Evolutionary conservation across 176 grass and related monocot species (phyloP).

Genomic region (Oropetium thomaeum): DNA sequence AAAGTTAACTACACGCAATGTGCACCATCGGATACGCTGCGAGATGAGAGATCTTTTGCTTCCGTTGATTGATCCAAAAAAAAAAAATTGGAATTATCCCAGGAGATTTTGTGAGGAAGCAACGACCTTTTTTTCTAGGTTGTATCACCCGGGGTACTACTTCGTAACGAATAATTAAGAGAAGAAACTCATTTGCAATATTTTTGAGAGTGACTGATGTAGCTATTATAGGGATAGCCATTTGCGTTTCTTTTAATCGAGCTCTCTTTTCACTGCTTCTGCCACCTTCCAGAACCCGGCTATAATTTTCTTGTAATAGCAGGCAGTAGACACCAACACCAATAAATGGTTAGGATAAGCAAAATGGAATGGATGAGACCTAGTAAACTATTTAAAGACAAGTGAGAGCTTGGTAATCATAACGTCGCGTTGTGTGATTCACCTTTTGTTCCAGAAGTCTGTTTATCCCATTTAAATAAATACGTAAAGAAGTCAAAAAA

Average conservation of each 20-base stretch:
- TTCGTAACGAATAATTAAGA: background rate
- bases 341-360: background rate
- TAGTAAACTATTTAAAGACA: background rate
- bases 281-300: background rate
- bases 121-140: background rate
- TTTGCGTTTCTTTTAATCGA: background rate
- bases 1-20: background rate
- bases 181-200: background rate
- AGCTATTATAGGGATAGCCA: too few relatives aligned
- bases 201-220: background rate
- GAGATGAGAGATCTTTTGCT: slow-evolving; percentile 9
- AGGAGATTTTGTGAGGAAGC: background rate
- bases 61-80: background rate
- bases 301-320: background rate
- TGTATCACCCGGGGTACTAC: too few relatives aligned
- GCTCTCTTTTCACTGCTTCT: background rate
- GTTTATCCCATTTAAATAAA: too few relatives aligned
- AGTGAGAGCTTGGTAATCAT: background rate
- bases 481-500: too few relatives aligned
- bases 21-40: too few relatives aligned
- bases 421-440: background rate
- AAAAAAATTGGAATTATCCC: background rate
- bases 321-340: background rate
- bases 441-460: background rate
- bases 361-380: background rate